Conservation (phyloP, 2,329 filamentous ascomycete genomes). For the Pseudohalonectria lignicola region DNA sequence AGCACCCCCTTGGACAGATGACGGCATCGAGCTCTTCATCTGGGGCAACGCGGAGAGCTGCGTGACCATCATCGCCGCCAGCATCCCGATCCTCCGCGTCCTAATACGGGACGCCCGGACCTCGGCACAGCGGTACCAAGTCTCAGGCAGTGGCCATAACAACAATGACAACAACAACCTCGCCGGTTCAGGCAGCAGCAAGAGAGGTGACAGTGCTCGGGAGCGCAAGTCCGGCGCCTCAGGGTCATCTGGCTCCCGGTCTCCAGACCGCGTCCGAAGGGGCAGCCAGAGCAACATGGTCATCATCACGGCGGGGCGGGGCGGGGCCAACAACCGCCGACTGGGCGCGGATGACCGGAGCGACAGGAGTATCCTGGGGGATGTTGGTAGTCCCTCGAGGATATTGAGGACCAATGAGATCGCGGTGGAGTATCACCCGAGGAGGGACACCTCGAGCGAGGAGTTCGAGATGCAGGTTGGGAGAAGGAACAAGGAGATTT, state of each 20-base stretch:
- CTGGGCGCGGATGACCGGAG: background rate
- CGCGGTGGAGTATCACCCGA: background rate
- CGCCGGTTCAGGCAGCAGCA: no score
- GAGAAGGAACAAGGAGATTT: background rate
- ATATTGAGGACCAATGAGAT: background rate
- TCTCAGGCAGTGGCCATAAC: constrained; percentile 6
- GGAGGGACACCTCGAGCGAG: background rate
- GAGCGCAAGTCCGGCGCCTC: no score
- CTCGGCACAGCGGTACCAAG: no score
- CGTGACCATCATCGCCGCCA: constrained; percentile 18
- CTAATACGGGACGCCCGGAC: constrained; percentile 1
- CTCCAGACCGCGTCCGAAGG: no score
- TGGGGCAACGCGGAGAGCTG: constrained; percentile 15
- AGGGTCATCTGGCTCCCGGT: no score
- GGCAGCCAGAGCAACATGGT: background rate
- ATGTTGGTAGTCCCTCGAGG: background rate
- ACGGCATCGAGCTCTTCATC: constrained; percentile 6
- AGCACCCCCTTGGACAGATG: no score
- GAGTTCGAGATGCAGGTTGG: background rate
- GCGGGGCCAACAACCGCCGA: background rate
- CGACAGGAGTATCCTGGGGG: background rate
- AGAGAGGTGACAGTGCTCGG: no score
- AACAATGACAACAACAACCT: background rate
- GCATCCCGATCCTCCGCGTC: constrained; percentile 16
- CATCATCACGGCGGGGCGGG: background rate